Conservation (phyloP, 2,329 filamentous ascomycete species). For the Fusarium lyarnte region DNA sequence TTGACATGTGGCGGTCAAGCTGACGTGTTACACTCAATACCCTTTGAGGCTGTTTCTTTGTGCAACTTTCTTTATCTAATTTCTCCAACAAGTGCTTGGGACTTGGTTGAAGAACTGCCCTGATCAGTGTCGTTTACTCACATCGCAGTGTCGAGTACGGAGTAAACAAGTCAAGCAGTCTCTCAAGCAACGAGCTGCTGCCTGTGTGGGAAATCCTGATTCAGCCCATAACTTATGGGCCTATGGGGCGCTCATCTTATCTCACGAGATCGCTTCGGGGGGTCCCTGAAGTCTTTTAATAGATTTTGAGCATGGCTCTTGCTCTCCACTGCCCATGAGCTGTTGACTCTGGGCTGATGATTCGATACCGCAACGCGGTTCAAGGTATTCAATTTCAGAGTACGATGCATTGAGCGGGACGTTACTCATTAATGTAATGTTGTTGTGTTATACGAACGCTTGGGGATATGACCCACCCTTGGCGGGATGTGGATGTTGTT, state of each 20-base stretch:
- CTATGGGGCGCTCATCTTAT: conserved; percentile 21
- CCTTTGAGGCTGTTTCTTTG: conserved; percentile 16
- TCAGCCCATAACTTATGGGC: conserved; percentile 31
- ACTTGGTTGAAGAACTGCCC: background rate
- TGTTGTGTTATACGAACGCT: conserved; percentile 11
- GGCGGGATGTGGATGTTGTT: background rate
- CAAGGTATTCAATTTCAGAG: conserved; percentile 2
- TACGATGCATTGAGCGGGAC: conserved; percentile 14
- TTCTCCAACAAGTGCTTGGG: background rate
- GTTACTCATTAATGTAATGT: background rate
- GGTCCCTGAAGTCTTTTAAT: conserved; percentile 7
- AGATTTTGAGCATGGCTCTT: background rate
- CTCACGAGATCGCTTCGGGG: conserved; percentile 16
- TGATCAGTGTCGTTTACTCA: conserved; percentile 8
- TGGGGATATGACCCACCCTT: background rate
- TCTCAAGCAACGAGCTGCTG: conserved; percentile 17
- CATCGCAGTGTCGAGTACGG: background rate
- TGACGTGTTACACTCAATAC: conserved; percentile 23
- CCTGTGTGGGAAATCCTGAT: background rate
- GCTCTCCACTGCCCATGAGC: background rate
- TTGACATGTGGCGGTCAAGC: conserved; percentile 30
- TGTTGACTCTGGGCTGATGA: background rate
- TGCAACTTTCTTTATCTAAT: conserved; percentile 4
- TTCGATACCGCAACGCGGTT: background rate
- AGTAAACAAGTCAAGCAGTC: conserved; percentile 7